Base-by-base conservation (phyloP, 352 stramenopile genomes). In the Globisporangium spiculum region DNA sequence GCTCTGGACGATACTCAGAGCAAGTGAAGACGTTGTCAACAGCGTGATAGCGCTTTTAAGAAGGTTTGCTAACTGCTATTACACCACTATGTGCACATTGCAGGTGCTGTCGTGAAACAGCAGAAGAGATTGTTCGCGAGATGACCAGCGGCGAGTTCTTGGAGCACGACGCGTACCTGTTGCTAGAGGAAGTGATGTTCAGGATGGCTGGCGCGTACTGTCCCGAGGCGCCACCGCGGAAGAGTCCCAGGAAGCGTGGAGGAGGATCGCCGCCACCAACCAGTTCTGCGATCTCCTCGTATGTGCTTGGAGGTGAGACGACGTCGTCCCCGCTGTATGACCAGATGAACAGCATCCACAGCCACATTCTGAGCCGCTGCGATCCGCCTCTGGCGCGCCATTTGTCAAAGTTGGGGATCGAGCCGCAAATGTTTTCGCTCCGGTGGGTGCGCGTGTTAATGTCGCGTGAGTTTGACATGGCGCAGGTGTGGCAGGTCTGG, bases 401-500 rank as follows among this genome's bases (percentile, higher is more conserved):
- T 52, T 66, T 93, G 20, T 74, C 69, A 4, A 62, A 63, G 0
- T 55, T 93, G 3, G 77, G 76, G 18, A 72, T 92, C 2, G 81
- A 91, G 71, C 86, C 86, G 4, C 80, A 92, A 67, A 88, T 93
- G 63, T 91, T 91, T 60, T 52, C 91, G 14, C 73, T 93, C 26
- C 77, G 83, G 0, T 93, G 86, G 86, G 79, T 93, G 22, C 86
- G 86, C 20, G 81, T 93, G 38, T 73, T 93, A 56, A 89, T 93
- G 79, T 80, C 86, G 34, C 79, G 86, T 10, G 86, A 93, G 70
- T 93, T 90, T 57, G 80, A 86, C 38, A 84, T 84, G 46, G 66
- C 76, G n/a, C 80, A 91, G 44, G 86, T 91, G 68, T 93, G 86
- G 86, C 80, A 84, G 22, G 72, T 93, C 60, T 93, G 86, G 86